Evolutionary conservation across 73 alveolate genomes (phyloP), one percentile per base, ranked within the genome.

Genomic region (Breviolum minutum): DNA sequence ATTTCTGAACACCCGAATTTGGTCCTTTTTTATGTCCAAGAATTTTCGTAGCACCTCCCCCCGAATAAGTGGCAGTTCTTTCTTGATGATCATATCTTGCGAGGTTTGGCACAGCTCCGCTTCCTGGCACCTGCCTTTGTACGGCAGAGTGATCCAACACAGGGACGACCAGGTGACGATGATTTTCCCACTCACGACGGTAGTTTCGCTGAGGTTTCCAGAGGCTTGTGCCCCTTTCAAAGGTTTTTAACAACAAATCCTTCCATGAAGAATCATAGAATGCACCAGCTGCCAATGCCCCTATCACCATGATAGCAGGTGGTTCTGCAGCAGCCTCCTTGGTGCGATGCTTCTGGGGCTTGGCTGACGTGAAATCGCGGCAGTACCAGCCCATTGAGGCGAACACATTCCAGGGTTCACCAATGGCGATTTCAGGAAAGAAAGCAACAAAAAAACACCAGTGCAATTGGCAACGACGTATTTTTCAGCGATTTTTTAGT

Each of bases 61-160:
- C 54, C 54, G 5, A 40, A 40, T 2, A 40, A 40, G 54, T 40
- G 54, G 54, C 54, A 40, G 54, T 40, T 40, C 54, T 40, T 40
- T 40, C 54, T 40, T 40, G 54, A 40, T 40, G 54, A 40, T 40
- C 54, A 40, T 40, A 71, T 71, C 62, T 63, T 9, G 12, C 9
- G 66, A 85, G 94, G 94, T 63, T 8, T 85, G 77, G 26, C 79
- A 29, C 94, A 85, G 79, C 94, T 85, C 63, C 94, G 94, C 61
- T 60, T 85, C 26, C 79, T 85, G 94, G 94, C 94, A 29, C 94
- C 94, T n/a, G 76, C 79, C 94, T 85, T 85, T 14, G 94, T 85
- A 26, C 94, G 77, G 26, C 94, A 62, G 94, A 62, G 79, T 71
- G 91, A 24, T 22, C 69, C 73, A 6, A 40, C 54, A 40, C 19